Base-by-base conservation (phyloP, 2,329 filamentous ascomycete species). In the Diaporthe amygdali region DNA sequence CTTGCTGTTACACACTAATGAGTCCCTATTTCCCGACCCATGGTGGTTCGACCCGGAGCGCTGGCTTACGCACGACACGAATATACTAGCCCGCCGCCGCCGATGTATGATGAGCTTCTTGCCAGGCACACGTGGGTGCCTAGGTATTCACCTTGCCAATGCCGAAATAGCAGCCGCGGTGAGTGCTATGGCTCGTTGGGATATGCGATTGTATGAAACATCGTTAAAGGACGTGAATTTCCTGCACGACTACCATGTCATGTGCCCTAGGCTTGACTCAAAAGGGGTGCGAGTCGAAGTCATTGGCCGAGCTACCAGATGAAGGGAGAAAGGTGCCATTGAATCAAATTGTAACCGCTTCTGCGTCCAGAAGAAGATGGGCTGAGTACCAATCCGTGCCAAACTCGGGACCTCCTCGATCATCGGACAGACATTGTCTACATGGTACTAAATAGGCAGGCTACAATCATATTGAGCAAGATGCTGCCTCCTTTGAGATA, bases 71-170 rank as follows among this genome's bases (percentile, higher is more conserved):
- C 34, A 55, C 7, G 22, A 67, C 17, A 6, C 49, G 2, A 37
- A 15, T 2, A n/a, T n/a, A 25, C 64, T 67, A 14, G 49, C n/a
- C 5, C 64, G 49, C 1, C 34, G 32, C 27, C 64, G 64, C 44
- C 64, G 64, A 12, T 52, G 6, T 15, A 55, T 54, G 47, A 37
- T 55, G 47, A 67, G 47, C 49, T 67, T 67, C n/a, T 54, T 67
- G 64, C 64, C 47, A 83, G 84, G 85, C 0, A 81, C 80, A 5
- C 76, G 84, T 17, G 75, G 75, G 14, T 86, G 84, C 72, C 74
- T 86, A 15, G 84, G 84, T 0, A 78, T 83, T 14, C 82, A 81
- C 61, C 76, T 82, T 15, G 78, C 79, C 1, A 74, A 76, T 46
- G 78, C 78, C 1, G 78, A 81, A 72, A 74, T 80, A 17, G 76